Evolutionary conservation across 2,329 filamentous ascomycete genomes (phyloP).

Genomic region (Neofusicoccum parvum): DNA sequence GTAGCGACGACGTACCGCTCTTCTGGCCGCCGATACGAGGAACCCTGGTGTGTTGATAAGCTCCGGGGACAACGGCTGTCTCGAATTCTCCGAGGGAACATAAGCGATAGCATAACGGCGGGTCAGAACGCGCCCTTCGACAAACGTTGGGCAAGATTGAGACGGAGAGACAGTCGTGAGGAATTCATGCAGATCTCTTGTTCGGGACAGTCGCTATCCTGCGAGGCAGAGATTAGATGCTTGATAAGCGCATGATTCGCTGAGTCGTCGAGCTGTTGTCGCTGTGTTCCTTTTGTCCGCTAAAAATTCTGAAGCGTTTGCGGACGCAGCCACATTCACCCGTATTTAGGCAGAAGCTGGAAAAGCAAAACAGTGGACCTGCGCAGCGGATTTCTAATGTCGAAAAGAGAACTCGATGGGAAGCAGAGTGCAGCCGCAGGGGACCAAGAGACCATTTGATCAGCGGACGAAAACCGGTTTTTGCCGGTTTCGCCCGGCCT

Average conservation of each 20-base stretch:
- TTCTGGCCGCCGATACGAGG: neutral
- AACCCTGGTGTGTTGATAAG: neutral
- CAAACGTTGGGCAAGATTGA: neutral
- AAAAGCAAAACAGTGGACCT: neutral
- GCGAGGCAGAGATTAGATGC: neutral
- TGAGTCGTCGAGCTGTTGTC: neutral
- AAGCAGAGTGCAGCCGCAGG: neutral
- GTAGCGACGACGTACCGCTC: neutral
- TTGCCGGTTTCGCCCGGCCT: neutral
- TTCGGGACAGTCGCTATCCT: neutral
- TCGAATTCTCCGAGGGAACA: neutral
- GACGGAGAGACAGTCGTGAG: neutral
- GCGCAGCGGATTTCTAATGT: neutral
- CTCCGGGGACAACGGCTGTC: neutral
- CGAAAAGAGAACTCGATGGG: neutral
- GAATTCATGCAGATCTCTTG: neutral
- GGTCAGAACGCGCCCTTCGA: neutral
- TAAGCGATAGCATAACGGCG: neutral
- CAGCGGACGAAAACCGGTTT: conserved; percentile 2
- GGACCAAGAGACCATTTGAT: neutral
- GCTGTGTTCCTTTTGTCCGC: neutral
- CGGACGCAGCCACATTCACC: neutral
- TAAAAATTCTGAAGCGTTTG: neutral
- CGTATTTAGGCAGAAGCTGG: neutral
- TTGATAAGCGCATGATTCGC: neutral